Evolutionary conservation across 1,284 basidiomycete species (phyloP), one percentile per base, ranked within the genome.

Genomic region (Lignosus rhinocerotis): DNA sequence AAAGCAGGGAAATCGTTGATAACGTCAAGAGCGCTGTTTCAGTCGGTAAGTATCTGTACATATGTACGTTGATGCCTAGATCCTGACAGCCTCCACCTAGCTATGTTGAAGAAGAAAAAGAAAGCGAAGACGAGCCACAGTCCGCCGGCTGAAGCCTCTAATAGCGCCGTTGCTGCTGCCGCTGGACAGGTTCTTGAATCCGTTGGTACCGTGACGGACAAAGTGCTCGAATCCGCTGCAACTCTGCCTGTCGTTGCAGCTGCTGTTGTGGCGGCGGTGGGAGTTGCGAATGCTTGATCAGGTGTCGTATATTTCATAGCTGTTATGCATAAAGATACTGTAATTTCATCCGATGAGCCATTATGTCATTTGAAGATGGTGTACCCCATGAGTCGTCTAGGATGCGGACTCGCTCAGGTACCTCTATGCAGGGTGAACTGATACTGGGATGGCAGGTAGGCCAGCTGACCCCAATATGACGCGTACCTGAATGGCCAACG

Each of bases 1-100:
- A 98, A 76, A 96, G 90, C 69, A 80, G 86, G 69, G 95, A 98
- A 70, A 87, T 98, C 46, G 93, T 95, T 10, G 95, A 97, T 63
- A 89, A 85, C 65, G 96, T 98, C 25, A 92, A 93, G 77, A 93
- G 80, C 62, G 96, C 96, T 0, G 96, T 99, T 5, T 82, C 89
- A 50, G 82, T 85, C 47, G 93, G 92, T 93, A 65, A 67, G 81
- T 75, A 6, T 10, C 36, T 10, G 36, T 2, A 38, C 10, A 38
- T 16, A 42, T 42, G 5, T 2, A 12, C 39, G 14, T 16, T 16
- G 14, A 8, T 42, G 39, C 11, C 5, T n/a, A 14, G 19, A 19
- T 45, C 11, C 8, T 30, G 21, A 30, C 9, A 12, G 12, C 11
- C 21, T 45, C 45, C 36, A n/a, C 53, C 38, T 58, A 85, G 87